Evolutionary conservation across 495 filamentous ascomycete species (phyloP).

Genomic region (Aspergillus sclerotioniger): DNA sequence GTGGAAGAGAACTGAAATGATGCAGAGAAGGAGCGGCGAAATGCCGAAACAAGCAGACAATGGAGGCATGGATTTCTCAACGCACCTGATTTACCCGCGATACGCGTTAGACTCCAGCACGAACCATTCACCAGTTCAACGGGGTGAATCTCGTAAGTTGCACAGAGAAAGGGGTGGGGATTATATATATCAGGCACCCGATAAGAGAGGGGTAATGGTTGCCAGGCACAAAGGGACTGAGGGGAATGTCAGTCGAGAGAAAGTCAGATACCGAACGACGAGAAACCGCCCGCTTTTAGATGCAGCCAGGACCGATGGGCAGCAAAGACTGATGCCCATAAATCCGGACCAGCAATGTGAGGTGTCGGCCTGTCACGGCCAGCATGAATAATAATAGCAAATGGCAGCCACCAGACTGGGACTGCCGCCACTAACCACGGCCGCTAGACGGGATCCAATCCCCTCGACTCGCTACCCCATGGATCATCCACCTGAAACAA

Average conservation of each 20-base stretch:
- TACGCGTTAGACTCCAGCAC: neutral
- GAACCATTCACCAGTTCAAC: neutral
- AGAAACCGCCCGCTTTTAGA: neutral
- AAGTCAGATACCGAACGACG: neutral
- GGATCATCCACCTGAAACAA: slow-evolving; percentile 1
- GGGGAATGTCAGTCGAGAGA: neutral
- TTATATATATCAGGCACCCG: neutral
- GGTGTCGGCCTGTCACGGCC: neutral
- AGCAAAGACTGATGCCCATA: neutral
- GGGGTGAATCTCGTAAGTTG: too few relatives aligned
- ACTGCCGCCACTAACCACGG: slow-evolving; percentile 13
- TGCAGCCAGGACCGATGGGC: too few relatives aligned
- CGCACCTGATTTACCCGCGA: neutral
- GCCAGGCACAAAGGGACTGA: neutral
- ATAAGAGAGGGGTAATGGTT: neutral
- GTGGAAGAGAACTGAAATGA: slow-evolving; percentile 1
- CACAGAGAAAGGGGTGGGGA: neutral
- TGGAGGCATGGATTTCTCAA: neutral
- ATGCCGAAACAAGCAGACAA: neutral
- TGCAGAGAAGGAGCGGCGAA: slow-evolving; percentile 5
- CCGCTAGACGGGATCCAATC: neutral
- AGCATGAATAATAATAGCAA: neutral
- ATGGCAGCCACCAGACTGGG: neutral
- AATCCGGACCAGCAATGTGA: neutral
- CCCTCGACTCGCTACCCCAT: neutral